Conservation (phyloP, 805 yeast genomes). For the Kazachstania psychrophila region DNA sequence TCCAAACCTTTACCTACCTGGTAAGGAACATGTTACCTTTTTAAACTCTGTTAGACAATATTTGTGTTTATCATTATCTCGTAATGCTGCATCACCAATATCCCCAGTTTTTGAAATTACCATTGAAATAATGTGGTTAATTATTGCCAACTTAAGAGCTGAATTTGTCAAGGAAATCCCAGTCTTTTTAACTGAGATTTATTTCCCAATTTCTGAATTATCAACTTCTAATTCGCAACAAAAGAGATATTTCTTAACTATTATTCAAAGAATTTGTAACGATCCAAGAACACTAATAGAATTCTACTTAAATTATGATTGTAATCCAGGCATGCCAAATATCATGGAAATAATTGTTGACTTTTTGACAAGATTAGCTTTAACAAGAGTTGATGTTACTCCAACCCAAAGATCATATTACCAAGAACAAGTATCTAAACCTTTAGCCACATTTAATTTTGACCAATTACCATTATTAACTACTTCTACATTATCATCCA, state of each 20-base stretch:
- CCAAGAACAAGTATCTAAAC: constrained; percentile 41
- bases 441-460: constrained; percentile 65
- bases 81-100: constrained; percentile 86
- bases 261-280: constrained; percentile 73
- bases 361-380: constrained; percentile 56
- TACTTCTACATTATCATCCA: constrained; percentile 47
- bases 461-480: constrained; percentile 69
- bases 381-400: constrained; percentile 63
- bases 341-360: constrained; percentile 77
- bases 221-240: constrained; percentile 88
- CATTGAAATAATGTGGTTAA: constrained; percentile 86
- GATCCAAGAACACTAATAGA: constrained; percentile 90
- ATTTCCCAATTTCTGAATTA: constrained; percentile 89
- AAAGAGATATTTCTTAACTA: constrained; percentile 71
- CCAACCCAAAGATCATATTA: constrained; percentile 53
- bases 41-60: constrained; percentile 79
- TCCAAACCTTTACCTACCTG: constrained; percentile 44
- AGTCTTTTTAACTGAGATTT: constrained; percentile 84
- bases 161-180: constrained; percentile 91
- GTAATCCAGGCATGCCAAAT: constrained; percentile 74
- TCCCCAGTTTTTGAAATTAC: constrained; percentile 90
- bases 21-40: constrained; percentile 50
- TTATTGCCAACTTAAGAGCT: constrained; percentile 71
- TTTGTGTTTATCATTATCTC: constrained; percentile 68
- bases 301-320: constrained; percentile 89